Base-by-base conservation (phyloP, 2,329 filamentous ascomycete genomes). In the Sporothrix mexicana region DNA sequence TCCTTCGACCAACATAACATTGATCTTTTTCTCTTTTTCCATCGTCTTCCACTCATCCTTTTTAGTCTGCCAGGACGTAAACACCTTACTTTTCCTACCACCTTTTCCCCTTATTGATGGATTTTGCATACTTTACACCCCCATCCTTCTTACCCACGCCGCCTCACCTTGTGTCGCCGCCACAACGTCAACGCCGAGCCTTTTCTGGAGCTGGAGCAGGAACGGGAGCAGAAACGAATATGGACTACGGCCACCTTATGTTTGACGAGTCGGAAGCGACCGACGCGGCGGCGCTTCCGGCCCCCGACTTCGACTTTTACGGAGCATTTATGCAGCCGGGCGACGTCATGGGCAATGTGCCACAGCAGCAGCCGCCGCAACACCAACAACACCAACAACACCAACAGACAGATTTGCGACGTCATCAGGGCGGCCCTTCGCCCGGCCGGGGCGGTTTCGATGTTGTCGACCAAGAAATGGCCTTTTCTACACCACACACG, bases 161-260 rank as follows among this genome's bases (percentile, higher is more conserved):
- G 15, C 53, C 69, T 41, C 49, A 30, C 23, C 53, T 57, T 41
- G 36, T 59, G 53, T 61, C 51, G 36, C 53, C 53, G 7, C 49
- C 30, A 10, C 30, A 36, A 36, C 51, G 51, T 36, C 36, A 45
- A 25, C 51, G 30, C 36, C 67, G 30, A 49, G 13, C 4, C 1
- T 12, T 47, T 3, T 68, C 51, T 20, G 45, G 51, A 55, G n/a
- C 30, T 30, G 30, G 30, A 36, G 30, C 30, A 36, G 30, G 2
- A 36, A 36, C 30, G 7, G 30, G 4, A 36, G 30, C 30, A 4
- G n/a, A n/a, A 13, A 25, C 41, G 30, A 36, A 15, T 47, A 74
- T 75, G 74, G 74, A 75, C 49, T 75, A 53, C 62, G 74, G 51
- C 6, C 45, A 66, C n/a, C 68, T 74, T 9, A 43, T 74, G 23